These are phyloP conservation scores for Tulasnella sp. DNA, from an alignment of 768 basidiomycete species.

Conservation along the genomic window DNA sequence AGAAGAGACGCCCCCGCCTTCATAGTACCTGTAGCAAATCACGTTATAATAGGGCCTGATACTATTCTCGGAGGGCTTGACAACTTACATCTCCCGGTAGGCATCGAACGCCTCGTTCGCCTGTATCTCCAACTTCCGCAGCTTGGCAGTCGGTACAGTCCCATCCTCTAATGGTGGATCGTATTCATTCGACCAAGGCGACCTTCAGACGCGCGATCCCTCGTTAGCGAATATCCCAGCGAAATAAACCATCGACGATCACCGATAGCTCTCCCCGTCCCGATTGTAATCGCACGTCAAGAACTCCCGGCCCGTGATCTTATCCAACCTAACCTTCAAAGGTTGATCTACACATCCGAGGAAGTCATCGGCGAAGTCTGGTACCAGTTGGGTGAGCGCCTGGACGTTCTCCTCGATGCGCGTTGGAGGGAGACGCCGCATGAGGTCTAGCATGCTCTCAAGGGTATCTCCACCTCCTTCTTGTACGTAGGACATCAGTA, in stretches of 20 bases:
- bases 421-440: constrained; percentile 90
- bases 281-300: constrained; percentile 90
- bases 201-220: constrained; percentile 39
- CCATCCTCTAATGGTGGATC: constrained; percentile 84
- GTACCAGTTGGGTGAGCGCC: constrained; percentile 69
- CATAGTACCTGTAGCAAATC: constrained; percentile 64
- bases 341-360: constrained; percentile 93
- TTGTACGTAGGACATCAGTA: constrained; percentile 2
- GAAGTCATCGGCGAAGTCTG: constrained; percentile 92
- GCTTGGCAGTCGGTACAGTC: constrained; percentile 69
- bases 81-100: constrained; percentile 80
- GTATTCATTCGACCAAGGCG: constrained; percentile 98
- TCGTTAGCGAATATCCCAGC: not conserved
- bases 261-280: constrained; percentile 87
- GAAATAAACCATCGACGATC: constrained; percentile 20
- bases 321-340: constrained; percentile 69
- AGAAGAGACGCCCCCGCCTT: constrained; percentile 84
- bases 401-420: constrained; percentile 79
- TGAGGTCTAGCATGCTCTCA: constrained; percentile 90
- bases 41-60: not conserved
- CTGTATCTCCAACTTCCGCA: constrained; percentile 83
- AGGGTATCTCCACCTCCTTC: constrained; percentile 45
- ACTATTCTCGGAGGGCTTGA: not conserved
- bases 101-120: constrained; percentile 97
- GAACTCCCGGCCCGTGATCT: constrained; percentile 74